Conservation (phyloP, 2,329 filamentous ascomycete species). For the Cryphonectria parasitica region DNA sequence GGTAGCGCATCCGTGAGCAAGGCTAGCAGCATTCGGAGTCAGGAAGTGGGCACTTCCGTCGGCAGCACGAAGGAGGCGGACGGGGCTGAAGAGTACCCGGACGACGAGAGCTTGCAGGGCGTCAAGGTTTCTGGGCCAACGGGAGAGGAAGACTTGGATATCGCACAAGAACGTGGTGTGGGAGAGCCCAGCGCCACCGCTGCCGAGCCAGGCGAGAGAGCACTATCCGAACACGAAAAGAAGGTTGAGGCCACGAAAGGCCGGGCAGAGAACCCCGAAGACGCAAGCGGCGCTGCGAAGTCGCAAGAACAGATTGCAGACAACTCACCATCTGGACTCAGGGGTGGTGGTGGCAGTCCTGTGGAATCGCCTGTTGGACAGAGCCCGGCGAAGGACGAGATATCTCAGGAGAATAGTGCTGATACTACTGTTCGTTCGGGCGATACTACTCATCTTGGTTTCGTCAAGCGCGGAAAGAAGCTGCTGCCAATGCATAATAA, state of each 20-base stretch:
- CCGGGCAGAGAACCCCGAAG: constrained; percentile 19
- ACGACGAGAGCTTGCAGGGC: constrained; percentile 33
- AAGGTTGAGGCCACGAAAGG: constrained; percentile 27
- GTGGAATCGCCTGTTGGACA: not conserved
- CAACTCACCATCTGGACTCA: not conserved
- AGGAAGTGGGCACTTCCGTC: constrained; percentile 23
- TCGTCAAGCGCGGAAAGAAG: constrained; percentile 25
- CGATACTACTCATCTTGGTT: constrained; percentile 18
- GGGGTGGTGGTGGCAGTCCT: not conserved
- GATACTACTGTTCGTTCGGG: not conserved
- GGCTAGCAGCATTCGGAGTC: constrained; percentile 68
- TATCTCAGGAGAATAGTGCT: not conserved
- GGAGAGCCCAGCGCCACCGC: not conserved
- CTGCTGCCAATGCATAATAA: constrained; percentile 11
- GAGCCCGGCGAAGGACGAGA: not conserved
- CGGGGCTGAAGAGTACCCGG: constrained; percentile 31
- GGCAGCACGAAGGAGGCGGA: constrained; percentile 9
- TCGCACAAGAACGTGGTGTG: not conserved
- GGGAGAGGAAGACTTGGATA: constrained; percentile 12
- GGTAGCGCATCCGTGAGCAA: constrained; percentile 70
- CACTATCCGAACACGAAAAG: constrained; percentile 22
- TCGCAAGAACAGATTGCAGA: constrained; percentile 18
- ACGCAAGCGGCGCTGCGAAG: constrained; percentile 15
- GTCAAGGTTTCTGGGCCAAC: constrained; percentile 29
- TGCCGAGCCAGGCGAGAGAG: not conserved